Conservation (phyloP, 2,329 filamentous ascomycete genomes). For the Nothomitra cinnamomea region DNA sequence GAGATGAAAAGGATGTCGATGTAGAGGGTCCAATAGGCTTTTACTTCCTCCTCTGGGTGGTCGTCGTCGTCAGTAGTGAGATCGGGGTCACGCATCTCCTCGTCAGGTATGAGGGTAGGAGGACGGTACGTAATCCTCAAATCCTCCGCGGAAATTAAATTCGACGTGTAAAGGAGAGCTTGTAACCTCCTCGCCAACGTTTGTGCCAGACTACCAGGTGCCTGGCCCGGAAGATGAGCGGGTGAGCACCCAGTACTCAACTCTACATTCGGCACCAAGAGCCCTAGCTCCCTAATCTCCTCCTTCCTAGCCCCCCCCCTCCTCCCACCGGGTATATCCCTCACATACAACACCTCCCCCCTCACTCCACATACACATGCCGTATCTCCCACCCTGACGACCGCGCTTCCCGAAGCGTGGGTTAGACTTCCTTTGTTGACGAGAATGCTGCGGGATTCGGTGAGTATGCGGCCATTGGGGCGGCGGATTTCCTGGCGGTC, state of each 20-base stretch:
- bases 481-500: constrained; percentile 28
- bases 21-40: constrained; percentile 89
- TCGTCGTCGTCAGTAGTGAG: background rate
- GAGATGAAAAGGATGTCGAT: constrained; percentile 92
- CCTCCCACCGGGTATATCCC: constrained; percentile 41
- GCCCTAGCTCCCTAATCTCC: constrained; percentile 35
- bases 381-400: constrained; percentile 77
- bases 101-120: constrained; percentile 16
- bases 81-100: constrained; percentile 11
- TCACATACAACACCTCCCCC: constrained; percentile 62
- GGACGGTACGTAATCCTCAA: constrained; percentile 55
- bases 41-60: constrained; percentile 33
- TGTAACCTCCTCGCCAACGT: constrained; percentile 67
- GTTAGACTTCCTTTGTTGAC: constrained; percentile 72
- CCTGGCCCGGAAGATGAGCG: constrained; percentile 65
- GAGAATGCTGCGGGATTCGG: constrained; percentile 52
- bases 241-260: constrained; percentile 81
- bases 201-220: constrained; percentile 67
- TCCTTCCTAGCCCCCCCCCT: constrained; percentile 27
- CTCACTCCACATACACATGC: constrained; percentile 89
- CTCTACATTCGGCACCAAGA: constrained; percentile 88
- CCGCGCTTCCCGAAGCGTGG: constrained; percentile 77
- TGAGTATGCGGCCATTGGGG: constrained; percentile 62
- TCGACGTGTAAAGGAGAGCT: constrained; percentile 54
- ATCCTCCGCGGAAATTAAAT: constrained; percentile 47